phyloP scores from a whole-genome alignment of 2,329 filamentous ascomycete species.

The Anisogramma anomala region DNA sequence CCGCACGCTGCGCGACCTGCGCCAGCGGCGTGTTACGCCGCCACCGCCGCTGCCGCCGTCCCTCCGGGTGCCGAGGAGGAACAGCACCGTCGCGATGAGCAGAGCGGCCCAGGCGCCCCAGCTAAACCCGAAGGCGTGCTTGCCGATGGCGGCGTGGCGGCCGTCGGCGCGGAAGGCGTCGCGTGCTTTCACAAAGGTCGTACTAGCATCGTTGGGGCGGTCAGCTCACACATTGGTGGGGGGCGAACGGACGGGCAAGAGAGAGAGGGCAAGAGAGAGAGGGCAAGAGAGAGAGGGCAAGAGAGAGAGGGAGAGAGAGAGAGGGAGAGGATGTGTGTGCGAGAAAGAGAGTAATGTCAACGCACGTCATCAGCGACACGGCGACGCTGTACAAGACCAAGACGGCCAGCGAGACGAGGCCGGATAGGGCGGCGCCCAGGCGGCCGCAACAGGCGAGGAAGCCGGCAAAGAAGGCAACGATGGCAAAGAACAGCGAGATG shows the following conservation, averaged over 20 bases:
- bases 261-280: too few relatives aligned
- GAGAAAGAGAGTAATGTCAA: too few relatives aligned
- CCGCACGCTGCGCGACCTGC: slow-evolving; percentile 38
- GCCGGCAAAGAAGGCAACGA: slow-evolving; percentile 53
- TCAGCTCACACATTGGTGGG: not conserved
- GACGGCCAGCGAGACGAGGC: slow-evolving; percentile 44
- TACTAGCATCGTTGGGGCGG: slow-evolving; percentile 23
- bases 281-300: too few relatives aligned
- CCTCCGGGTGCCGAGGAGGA: slow-evolving; percentile 50
- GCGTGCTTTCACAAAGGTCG: slow-evolving; percentile 57
- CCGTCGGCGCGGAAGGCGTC: slow-evolving; percentile 48
- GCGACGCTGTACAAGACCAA: slow-evolving; percentile 59
- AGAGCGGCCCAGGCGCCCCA: slow-evolving; percentile 61
- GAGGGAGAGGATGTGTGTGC: too few relatives aligned
- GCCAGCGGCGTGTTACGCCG: slow-evolving; percentile 20
- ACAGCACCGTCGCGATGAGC: slow-evolving; percentile 54
- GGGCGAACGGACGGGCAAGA: too few relatives aligned
- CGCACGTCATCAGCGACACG: slow-evolving; percentile 66
- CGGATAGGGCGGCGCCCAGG: slow-evolving; percentile 56
- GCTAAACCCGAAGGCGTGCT: slow-evolving; percentile 62
- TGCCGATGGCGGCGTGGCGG: slow-evolving; percentile 49
- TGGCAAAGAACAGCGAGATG: slow-evolving; percentile 69
- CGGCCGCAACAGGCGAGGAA: slow-evolving; percentile 61
- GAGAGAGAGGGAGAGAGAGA: too few relatives aligned
- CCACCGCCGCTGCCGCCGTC: slow-evolving; percentile 1